phyloP scores from a whole-genome alignment of 2,329 filamentous ascomycete species.

The Hymenoscyphus infarciens region DNA sequence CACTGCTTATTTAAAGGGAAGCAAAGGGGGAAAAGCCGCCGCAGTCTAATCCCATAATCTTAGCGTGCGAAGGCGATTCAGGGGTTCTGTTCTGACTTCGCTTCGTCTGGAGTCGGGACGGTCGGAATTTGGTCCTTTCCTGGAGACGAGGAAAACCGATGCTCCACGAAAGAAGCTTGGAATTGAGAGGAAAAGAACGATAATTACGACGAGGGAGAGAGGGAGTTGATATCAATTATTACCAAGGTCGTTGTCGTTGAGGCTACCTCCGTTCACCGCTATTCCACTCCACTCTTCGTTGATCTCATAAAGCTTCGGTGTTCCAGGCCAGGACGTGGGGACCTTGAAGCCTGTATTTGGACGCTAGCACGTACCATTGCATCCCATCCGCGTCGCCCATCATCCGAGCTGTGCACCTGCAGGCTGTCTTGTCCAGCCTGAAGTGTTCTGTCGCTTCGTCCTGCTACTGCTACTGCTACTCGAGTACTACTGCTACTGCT shows the following conservation, averaged over 20 bases:
- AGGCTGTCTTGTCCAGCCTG: too few relatives aligned
- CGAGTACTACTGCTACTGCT: too few relatives aligned
- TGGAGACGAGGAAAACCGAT: not conserved
- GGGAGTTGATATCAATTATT: not conserved
- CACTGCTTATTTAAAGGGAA: not conserved
- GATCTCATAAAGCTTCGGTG: not conserved
- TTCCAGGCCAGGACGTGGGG: not conserved
- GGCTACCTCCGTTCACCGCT: not conserved
- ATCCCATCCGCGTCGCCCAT: too few relatives aligned
- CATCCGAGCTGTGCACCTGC: too few relatives aligned
- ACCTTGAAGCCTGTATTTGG: too few relatives aligned
- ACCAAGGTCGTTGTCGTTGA: not conserved
- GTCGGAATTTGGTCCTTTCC: not conserved
- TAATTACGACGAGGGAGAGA: not conserved
- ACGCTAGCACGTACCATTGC: too few relatives aligned
- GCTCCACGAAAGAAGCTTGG: not conserved
- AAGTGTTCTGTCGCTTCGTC: too few relatives aligned
- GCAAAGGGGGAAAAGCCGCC: not conserved
- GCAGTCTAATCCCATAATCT: not conserved
- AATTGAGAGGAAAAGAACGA: not conserved
- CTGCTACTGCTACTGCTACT: too few relatives aligned
- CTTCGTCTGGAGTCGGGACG: not conserved
- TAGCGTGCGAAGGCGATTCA: constrained; percentile 1
- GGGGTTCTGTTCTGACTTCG: not conserved
- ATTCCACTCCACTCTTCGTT: not conserved